Evolutionary conservation across 768 basidiomycete species (phyloP).

Genomic region (Leccinellum luteum): DNA sequence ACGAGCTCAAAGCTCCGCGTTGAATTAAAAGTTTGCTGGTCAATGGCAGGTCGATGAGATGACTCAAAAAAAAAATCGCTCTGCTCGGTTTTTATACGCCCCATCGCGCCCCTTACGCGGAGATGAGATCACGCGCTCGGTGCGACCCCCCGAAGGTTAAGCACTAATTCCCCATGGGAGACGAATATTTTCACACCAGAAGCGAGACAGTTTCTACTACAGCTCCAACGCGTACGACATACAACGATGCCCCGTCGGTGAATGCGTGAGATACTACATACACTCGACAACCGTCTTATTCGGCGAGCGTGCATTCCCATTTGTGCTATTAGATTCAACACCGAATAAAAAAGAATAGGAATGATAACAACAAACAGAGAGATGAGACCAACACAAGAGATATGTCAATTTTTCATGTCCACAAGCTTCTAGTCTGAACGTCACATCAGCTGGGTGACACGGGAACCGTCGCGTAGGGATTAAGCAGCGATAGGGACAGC

Average conservation of each 20-base stretch:
- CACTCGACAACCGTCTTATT: conserved; percentile 14
- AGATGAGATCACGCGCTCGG: neutral
- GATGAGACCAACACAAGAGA: conserved; percentile 12
- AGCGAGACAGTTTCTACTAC: conserved; percentile 13
- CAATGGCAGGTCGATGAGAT: neutral
- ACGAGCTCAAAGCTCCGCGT: conserved; percentile 20
- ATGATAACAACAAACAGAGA: conserved; percentile 19
- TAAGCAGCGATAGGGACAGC: conserved; percentile 40
- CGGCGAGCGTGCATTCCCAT: conserved; percentile 10
- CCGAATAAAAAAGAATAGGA: conserved; percentile 6
- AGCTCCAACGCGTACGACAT: conserved; percentile 10
- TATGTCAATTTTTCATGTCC: conserved; percentile 19
- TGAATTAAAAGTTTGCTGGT: neutral
- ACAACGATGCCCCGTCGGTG: conserved; percentile 7
- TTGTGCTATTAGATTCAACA: conserved; percentile 9
- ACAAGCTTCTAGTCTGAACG: conserved; percentile 11
- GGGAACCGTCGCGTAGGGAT: neutral
- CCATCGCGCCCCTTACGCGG: neutral
- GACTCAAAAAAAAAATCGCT: neutral
- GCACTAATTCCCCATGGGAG: neutral
- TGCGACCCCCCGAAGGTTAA: neutral
- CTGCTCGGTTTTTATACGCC: neutral
- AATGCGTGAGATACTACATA: conserved; percentile 22
- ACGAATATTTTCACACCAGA: neutral
- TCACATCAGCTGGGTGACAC: neutral